These are phyloP conservation scores for Phalaenopsis hybrid DNA, from an alignment of 116 monocot species.

Conservation along the genomic window DNA sequence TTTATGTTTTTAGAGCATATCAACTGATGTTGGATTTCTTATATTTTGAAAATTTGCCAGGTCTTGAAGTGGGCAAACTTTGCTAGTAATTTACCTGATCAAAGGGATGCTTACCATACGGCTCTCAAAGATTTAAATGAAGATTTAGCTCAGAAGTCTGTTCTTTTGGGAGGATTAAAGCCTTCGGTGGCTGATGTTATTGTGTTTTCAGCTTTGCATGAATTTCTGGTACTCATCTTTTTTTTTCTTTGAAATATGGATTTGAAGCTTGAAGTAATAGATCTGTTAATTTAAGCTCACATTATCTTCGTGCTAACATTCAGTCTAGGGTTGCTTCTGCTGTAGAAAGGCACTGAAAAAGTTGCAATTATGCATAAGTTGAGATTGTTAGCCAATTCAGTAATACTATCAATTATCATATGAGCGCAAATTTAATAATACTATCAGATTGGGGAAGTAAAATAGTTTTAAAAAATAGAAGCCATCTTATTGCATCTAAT, in stretches of 20 bases:
- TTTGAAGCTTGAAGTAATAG: not conserved
- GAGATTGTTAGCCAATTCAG: not conserved
- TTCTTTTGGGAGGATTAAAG: conserved; percentile 63
- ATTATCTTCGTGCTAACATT: not conserved
- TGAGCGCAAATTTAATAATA: not conserved
- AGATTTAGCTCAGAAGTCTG: conserved; percentile 45
- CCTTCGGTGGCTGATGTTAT: conserved; percentile 68
- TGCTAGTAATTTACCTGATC: conserved; percentile 44
- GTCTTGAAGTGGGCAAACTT: conserved; percentile 71
- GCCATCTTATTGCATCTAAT: not conserved
- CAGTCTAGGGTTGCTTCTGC: not conserved
- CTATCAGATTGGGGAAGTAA: not conserved
- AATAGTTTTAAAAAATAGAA: not conserved
- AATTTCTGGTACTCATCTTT: conserved; percentile 49
- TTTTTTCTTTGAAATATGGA: not conserved
- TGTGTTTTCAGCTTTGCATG: conserved; percentile 66
- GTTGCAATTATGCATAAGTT: not conserved
- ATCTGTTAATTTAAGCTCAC: not conserved
- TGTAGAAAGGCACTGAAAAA: not conserved
- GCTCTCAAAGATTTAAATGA: conserved; percentile 52
- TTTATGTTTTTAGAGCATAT: not conserved
- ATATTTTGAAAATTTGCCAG: conserved; percentile 22
- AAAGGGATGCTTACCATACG: conserved; percentile 21
- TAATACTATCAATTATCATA: not conserved
- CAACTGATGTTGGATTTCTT: not conserved